Evolutionary conservation across 768 basidiomycete genomes (phyloP).

Genomic region (Termitomyces sp.): DNA sequence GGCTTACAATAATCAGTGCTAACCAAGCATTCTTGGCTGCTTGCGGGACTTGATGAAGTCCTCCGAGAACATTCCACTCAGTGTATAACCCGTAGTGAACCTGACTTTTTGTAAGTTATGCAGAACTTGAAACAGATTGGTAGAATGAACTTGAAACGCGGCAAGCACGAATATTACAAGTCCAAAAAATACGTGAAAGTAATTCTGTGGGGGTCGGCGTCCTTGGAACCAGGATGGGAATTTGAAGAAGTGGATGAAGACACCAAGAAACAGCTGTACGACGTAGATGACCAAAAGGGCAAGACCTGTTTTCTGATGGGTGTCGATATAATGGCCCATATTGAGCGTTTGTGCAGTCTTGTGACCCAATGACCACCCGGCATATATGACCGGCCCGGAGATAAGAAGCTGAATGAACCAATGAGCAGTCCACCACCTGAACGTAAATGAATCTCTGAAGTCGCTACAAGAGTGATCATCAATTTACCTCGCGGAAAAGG

Average conservation of each 20-base stretch:
- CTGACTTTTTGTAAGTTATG: conserved; percentile 15
- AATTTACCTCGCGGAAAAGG: conserved; percentile 39
- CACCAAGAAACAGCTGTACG: conserved; percentile 41
- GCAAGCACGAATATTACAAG: conserved; percentile 48
- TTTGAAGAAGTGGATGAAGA: conserved; percentile 50
- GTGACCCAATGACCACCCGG: conserved; percentile 42
- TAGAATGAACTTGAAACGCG: conserved; percentile 38
- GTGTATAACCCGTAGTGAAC: conserved; percentile 45
- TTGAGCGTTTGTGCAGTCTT: conserved; percentile 24
- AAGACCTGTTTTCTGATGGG: conserved; percentile 47
- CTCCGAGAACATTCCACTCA: conserved; percentile 35
- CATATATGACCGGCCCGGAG: conserved; percentile 47
- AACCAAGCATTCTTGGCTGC: conserved; percentile 41
- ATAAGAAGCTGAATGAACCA: conserved; percentile 44
- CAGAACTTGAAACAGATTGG: neutral
- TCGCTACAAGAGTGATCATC: neutral
- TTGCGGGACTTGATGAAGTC: conserved; percentile 28
- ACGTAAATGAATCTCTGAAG: neutral
- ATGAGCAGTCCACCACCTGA: conserved; percentile 47
- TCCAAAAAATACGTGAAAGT: conserved; percentile 49
- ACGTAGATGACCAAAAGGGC: conserved; percentile 50
- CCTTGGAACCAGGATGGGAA: conserved; percentile 28
- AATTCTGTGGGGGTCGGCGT: conserved; percentile 46
- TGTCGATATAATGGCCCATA: conserved; percentile 30
- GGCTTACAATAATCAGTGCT: conserved; percentile 35